Evolutionary conservation across 2,329 filamentous ascomycete genomes (phyloP).

Genomic region (Pseudogymnoascus sp.): DNA sequence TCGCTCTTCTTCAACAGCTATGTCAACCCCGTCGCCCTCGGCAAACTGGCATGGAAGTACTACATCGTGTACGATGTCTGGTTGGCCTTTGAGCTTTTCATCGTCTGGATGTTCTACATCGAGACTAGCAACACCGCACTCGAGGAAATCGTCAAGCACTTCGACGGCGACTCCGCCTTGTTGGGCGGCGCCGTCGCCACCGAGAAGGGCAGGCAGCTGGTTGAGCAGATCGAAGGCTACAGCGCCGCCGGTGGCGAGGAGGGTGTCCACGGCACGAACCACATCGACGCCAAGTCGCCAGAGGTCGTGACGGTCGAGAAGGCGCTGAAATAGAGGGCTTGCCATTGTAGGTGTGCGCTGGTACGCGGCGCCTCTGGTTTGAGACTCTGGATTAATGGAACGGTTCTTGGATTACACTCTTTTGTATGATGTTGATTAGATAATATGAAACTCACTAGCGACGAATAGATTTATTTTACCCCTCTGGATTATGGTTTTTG

Average conservation of each 20-base stretch:
- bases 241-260: not conserved
- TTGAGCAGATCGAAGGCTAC: conserved; percentile 2
- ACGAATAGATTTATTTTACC: not conserved
- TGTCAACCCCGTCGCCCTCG: conserved; percentile 31
- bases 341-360: not conserved
- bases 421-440: not conserved
- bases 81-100: conserved; percentile 21
- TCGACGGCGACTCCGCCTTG: conserved; percentile 35
- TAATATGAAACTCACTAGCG: not conserved
- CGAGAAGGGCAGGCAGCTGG: conserved; percentile 16
- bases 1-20: conserved; percentile 32
- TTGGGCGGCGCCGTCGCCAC: conserved; percentile 20
- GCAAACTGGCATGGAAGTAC: conserved; percentile 30
- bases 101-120: conserved; percentile 30
- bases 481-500: not conserved
- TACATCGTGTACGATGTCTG: conserved; percentile 35
- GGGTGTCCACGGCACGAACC: not conserved
- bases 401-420: not conserved
- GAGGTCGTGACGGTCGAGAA: not conserved
- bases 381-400: not conserved
- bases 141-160: conserved; percentile 37
- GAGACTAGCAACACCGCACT: conserved; percentile 36
- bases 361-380: not conserved
- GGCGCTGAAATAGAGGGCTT: not conserved
- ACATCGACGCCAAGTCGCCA: not conserved